These are phyloP conservation scores for Lactarius psammicola DNA, from an alignment of 768 basidiomycete species.

Conservation along the genomic window DNA sequence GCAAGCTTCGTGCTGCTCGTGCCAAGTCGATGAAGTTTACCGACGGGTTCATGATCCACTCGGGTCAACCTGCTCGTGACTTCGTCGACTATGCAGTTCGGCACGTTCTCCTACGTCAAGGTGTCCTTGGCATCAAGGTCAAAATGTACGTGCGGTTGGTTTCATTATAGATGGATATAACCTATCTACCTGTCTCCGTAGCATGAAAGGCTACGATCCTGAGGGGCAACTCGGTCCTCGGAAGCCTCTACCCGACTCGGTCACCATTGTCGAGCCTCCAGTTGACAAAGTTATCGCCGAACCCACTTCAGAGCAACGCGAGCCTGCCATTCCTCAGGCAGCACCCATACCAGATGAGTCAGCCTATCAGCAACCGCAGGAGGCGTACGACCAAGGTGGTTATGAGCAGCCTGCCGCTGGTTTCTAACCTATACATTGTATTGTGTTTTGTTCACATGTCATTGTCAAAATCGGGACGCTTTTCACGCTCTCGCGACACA, in stretches of 20 bases:
- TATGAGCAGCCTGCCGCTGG: conserved; percentile 36
- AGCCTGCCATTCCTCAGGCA: conserved; percentile 53
- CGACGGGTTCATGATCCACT: conserved; percentile 99
- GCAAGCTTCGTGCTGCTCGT: conserved; percentile 99
- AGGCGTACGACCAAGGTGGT: conserved; percentile 38
- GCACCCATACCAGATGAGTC: conserved; percentile 50
- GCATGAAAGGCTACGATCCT: conserved; percentile 97
- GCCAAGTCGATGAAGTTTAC: conserved; percentile 99
- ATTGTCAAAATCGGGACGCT: neutral
- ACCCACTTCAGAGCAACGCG: conserved; percentile 87
- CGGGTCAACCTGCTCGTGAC: conserved; percentile 95
- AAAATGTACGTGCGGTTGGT: conserved; percentile 71
- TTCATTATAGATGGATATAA: neutral
- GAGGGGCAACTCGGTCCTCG: conserved; percentile 85
- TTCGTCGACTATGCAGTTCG: conserved; percentile 98
- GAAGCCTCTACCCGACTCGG: conserved; percentile 94
- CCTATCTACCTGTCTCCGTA: conserved; percentile 36
- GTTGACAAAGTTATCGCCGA: conserved; percentile 88
- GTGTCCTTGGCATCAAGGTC: conserved; percentile 99
- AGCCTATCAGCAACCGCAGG: conserved; percentile 36
- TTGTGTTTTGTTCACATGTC: conserved; percentile 9
- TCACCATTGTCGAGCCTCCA: conserved; percentile 85
- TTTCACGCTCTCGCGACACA: neutral
- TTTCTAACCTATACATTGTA: conserved; percentile 47
- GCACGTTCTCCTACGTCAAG: conserved; percentile 96